Base-by-base conservation (phyloP, 805 yeast species). In the Cyberlindnera euphorbiae region DNA sequence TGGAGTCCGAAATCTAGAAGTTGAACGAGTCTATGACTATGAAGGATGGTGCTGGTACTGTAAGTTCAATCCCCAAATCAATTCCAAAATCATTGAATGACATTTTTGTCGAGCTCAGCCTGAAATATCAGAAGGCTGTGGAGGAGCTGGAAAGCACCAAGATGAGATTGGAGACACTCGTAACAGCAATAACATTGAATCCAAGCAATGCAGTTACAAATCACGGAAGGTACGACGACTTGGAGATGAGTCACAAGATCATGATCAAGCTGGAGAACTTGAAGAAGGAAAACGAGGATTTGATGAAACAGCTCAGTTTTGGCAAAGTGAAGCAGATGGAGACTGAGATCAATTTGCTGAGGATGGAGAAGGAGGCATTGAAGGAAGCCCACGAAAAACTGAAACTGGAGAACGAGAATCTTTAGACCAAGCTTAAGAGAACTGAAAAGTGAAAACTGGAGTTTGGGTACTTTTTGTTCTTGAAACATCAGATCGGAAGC, bases 311-410 rank as follows among this genome's bases (percentile, higher is more conserved):
- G 79, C 57, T 84, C 9, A 77, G 88, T 45, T 79, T 70, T 57
- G 86, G 95, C n/a, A 78, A 79, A 53, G 70, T 83, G 28, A 81
- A 80, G 51, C 86, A 84, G 50, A 64, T 77, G 42, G 74, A 79
- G 39, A 73, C 84, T 28, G 86, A 82, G 56, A 55, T 82, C 28
- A 85, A 82, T 14, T 54, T 84, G 32, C 58, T 81, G 32, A 71
- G 71, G 40, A 57, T 60, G 28, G 76, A 77, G 46, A 11, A 9
- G 5, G 32, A 28, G 10, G 10, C 27, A 70, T 72, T 25, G 56
- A 63, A 50, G 38, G 35, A 28, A 25, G 28, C 12, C 15, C 19
- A 23, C 22, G 44, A 15, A 14, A 12, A 35, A 17, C 28, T 39
- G 23, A 34, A 36, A 10, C 21, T 12, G n/a, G 35, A 36, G 22